Conservation (phyloP, 441 rosid genomes). For the Bruguiera hainesii region DNA sequence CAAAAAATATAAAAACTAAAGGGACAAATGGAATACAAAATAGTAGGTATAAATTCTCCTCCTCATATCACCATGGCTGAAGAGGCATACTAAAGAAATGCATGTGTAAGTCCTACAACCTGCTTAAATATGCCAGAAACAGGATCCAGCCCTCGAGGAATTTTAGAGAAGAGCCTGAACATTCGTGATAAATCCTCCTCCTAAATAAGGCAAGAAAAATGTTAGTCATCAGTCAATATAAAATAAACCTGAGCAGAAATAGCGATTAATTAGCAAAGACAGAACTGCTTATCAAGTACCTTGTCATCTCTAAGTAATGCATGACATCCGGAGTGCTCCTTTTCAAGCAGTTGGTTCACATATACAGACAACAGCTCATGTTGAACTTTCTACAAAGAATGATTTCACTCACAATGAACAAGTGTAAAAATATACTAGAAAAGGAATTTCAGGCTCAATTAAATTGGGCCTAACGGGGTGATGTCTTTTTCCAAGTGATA, state of each 20-base stretch:
- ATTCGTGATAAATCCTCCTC: constrained; percentile 94
- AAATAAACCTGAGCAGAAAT: constrained; percentile 11
- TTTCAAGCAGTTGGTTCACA: constrained; percentile 74
- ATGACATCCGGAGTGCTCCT: constrained; percentile 93
- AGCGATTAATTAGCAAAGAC: neutral
- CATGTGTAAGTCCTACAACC: constrained; percentile 34
- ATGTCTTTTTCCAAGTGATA: too few relatives aligned
- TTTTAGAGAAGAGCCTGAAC: constrained; percentile 86
- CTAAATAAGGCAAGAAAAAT: constrained; percentile 28
- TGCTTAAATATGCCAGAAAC: constrained; percentile 82
- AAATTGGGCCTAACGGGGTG: neutral
- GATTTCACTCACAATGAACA: neutral
- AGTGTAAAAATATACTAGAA: neutral
- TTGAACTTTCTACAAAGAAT: constrained; percentile 73
- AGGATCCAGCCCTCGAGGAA: constrained; percentile 74
- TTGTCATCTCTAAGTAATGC: constrained; percentile 88
- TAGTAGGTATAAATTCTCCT: neutral
- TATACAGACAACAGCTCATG: constrained; percentile 65
- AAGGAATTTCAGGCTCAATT: neutral
- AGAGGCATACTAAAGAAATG: neutral
- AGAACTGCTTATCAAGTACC: constrained; percentile 33
- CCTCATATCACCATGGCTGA: neutral
- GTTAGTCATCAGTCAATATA: neutral
- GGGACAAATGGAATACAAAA: neutral
- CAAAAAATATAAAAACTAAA: constrained; percentile 14